Evolutionary conservation across 352 stramenopile genomes (phyloP), one percentile per base, ranked within the genome.

Genomic region (Pythium aristosporum): DNA sequence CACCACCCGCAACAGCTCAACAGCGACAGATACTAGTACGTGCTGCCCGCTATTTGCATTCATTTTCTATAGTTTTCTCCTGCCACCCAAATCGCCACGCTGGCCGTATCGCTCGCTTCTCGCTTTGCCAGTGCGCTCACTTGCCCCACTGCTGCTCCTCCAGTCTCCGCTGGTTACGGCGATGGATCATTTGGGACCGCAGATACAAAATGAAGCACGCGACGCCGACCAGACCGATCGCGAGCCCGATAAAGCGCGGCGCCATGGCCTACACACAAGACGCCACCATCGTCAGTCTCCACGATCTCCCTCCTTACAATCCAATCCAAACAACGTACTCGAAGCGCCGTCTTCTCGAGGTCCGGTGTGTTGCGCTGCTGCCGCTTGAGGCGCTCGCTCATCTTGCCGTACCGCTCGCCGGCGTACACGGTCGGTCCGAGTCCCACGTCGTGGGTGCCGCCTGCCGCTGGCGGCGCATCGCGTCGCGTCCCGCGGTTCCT

Each of bases 331-430:
- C 6, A 37, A 70, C 80, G 30, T 25, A 89, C 80, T 64, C 72
- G 61, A 44, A 76, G 60, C 1, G 70, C 57, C n/a, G 63, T 78
- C 52, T 65, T 62, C n/a, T 74, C 63, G 5, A 85, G 55, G 28
- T 89, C 73, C 5, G 73, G 66, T 16, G 69, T 58, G 20, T 72
- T 79, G 57, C 77, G 80, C 48, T 89, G 67, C 68, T 87, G 80
- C n/a, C 85, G 85, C 70, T 89, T 89, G 15, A 92, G 63, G 1
- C 85, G 79, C 75, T 94, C 85, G 56, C 79, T 90, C 75, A 89
- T 87, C 73, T 94, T 94, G 54, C 76, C 80, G 69, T 90, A 94
- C 57, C 85, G 81, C 71, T 92, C 85, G 57, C 85, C 85, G 3
- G 72, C 84, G 68, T 94, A 94, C 56, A 94, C 85, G 28, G 82